Evolutionary conservation across 768 basidiomycete species (phyloP), one percentile per base, ranked within the genome.

Genomic region (Panellus pusillus): DNA sequence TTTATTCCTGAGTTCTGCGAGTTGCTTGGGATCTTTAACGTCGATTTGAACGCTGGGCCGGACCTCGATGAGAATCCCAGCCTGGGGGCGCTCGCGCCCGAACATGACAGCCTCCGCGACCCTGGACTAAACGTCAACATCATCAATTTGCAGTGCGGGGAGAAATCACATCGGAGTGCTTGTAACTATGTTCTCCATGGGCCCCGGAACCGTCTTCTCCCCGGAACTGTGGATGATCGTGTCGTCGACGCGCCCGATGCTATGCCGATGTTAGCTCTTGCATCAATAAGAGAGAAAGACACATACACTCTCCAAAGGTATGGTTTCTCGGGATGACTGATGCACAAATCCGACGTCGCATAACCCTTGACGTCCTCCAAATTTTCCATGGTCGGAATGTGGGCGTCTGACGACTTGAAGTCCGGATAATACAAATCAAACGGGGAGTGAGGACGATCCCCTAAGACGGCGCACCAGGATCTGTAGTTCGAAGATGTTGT

Each of bases 261-360:
- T 36, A 43, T 2, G 18, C 32, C 24, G 13, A 18, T 50, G 12
- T 9, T 18, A 37, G 19, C 44, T 24, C 19, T 37, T 5, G 6
- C 29, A 18, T 38, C 6, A 29, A 2, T 49, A 41, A 6, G 9
- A 52, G 40, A 14, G 18, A 29, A 9, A 32, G 31, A 11, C 2
- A 61, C 67, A 15, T 52, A 78, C 76, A 78, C 64, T 60, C 70
- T 77, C 68, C 73, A 81, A 11, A 75, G 61, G 11, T 69, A 63
- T 3, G 68, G 59, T 7, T 72, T 71, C 9, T 71, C 73, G 1
- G 79, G 76, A 55, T 81, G 79, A 17, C 65, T 68, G 31, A 70
- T 50, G 55, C 74, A 77, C 7, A 77, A 59, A 63, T 80, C 79
- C 3, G 70, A 72, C 14, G 72, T 78, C 4, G 72, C 72, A 46